phyloP scores from a whole-genome alignment of 768 basidiomycete species.

The Suillus weaverae region DNA sequence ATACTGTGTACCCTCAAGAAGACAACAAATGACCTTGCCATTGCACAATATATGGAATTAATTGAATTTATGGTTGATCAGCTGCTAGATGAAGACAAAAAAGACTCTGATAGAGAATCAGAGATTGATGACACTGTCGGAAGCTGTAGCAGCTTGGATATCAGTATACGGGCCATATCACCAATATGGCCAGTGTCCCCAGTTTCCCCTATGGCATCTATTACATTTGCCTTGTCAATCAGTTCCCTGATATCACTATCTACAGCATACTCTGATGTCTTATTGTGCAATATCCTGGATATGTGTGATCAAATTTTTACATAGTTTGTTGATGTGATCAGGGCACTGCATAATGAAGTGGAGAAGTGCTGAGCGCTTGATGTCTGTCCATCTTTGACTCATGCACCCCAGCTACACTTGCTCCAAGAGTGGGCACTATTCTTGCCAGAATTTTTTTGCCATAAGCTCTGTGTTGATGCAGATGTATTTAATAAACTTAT shows the following conservation, averaged over 20 bases:
- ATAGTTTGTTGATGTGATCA: not conserved
- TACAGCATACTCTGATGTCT: not conserved
- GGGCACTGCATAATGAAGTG: not conserved
- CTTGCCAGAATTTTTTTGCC: not conserved
- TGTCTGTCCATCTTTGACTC: not conserved
- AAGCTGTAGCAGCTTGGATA: not conserved
- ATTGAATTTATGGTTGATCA: too few species aligned
- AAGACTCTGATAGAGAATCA: too few species aligned
- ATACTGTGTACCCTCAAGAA: too few species aligned
- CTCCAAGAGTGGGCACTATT: conserved; percentile 1
- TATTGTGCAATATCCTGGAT: not conserved
- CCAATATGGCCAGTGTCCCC: not conserved
- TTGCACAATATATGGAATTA: too few species aligned
- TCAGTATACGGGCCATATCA: not conserved
- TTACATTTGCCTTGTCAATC: not conserved
- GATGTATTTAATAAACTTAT: conserved; percentile 25
- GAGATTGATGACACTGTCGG: too few species aligned
- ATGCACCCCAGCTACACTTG: conserved; percentile 6
- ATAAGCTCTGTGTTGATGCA: conserved; percentile 28
- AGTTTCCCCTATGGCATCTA: too few species aligned
- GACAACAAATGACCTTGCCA: too few species aligned
- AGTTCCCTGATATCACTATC: not conserved
- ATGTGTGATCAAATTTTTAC: not conserved
- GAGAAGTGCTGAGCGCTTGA: not conserved
- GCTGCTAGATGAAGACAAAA: too few species aligned